These are phyloP conservation scores for Pythium periplocum DNA, from an alignment of 352 stramenopile species.

Conservation along the genomic window DNA sequence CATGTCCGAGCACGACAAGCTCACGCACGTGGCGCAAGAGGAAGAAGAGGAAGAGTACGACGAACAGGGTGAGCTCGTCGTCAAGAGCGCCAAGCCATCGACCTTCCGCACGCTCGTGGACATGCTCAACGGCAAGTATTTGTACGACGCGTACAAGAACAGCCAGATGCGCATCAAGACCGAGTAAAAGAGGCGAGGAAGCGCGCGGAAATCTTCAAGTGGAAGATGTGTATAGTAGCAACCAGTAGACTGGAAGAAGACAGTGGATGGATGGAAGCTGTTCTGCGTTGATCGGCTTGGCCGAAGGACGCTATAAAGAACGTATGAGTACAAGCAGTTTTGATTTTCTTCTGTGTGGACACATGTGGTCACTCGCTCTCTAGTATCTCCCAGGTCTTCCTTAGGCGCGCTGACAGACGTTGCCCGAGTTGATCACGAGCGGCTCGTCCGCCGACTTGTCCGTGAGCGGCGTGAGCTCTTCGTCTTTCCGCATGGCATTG, in stretches of 20 bases:
- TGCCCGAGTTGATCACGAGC: constrained; percentile 78
- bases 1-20: constrained; percentile 59
- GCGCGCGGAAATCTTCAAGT: too few species aligned
- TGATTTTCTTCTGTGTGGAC: too few species aligned
- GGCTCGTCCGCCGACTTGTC: constrained; percentile 65
- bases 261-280: too few species aligned
- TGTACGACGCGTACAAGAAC: constrained; percentile 79
- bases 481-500: constrained; percentile 72
- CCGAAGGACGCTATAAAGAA: too few species aligned
- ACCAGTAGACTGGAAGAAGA: too few species aligned
- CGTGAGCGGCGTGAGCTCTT: constrained; percentile 76
- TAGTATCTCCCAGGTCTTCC: too few species aligned
- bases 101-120: constrained; percentile 71
- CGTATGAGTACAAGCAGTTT: too few species aligned
- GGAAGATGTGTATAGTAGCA: too few species aligned
- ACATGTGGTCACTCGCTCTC: too few species aligned
- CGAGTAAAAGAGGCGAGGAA: constrained; percentile 17
- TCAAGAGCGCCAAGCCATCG: constrained; percentile 26
- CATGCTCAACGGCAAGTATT: constrained; percentile 86
- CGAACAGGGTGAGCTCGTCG: constrained; percentile 29
- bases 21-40: constrained; percentile 29
- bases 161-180: constrained; percentile 58
- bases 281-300: too few species aligned
- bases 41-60: constrained; percentile 58
- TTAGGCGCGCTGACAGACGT: constrained; percentile 51